phyloP scores from a whole-genome alignment of 2,329 filamentous ascomycete species.

The Venturia effusa region DNA sequence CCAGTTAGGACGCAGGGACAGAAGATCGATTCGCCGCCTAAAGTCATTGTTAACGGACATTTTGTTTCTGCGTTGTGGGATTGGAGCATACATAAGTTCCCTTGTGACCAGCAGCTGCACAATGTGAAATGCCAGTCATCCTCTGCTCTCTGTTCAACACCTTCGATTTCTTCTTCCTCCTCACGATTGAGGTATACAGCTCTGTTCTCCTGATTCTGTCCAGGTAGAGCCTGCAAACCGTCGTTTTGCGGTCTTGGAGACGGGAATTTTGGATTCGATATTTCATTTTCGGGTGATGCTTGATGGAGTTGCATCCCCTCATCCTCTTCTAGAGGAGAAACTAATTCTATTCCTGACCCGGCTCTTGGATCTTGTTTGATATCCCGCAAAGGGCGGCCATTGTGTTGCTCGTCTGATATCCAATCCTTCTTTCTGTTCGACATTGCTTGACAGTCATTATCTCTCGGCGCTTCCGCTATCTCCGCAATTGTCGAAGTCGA shows the following conservation, averaged over 20 bases:
- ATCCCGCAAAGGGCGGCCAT: not conserved
- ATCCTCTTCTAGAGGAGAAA: not conserved
- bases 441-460: not conserved
- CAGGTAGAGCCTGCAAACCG: not conserved
- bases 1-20: slow-evolving; percentile 12
- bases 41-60: not conserved
- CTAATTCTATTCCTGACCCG: slow-evolving; percentile 1
- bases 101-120: not conserved
- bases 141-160: not conserved
- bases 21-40: slow-evolving; percentile 10
- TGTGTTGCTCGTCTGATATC: not conserved
- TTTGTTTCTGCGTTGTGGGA: not conserved
- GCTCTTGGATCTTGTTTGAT: not conserved
- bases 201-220: not conserved
- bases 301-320: not conserved
- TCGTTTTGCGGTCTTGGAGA: not conserved
- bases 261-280: not conserved
- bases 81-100: not conserved
- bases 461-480: not conserved
- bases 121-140: not conserved
- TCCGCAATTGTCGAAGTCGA: not conserved
- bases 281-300: not conserved
- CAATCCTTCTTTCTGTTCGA: not conserved
- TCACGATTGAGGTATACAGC: not conserved
- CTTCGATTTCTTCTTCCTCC: not conserved